These are phyloP conservation scores for Colletotrichum sp. DNA, from an alignment of 2,329 filamentous ascomycete genomes.

Conservation along the genomic window DNA sequence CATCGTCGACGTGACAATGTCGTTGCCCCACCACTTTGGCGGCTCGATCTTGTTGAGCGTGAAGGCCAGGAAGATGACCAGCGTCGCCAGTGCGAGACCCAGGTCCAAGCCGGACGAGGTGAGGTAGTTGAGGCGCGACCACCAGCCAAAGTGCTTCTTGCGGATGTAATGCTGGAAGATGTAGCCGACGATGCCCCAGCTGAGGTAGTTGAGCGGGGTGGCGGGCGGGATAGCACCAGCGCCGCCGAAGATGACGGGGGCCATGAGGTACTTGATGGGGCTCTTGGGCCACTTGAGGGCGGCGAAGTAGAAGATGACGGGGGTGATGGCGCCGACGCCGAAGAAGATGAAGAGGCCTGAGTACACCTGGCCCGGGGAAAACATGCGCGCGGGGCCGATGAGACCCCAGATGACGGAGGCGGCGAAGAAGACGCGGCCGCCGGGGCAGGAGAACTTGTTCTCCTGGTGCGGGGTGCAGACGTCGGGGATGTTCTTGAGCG, in stretches of 20 bases:
- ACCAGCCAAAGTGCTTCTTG: conserved; percentile 70
- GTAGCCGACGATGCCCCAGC: conserved; percentile 75
- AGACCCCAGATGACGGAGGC: conserved; percentile 73
- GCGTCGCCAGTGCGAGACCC: conserved; percentile 69
- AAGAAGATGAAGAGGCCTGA: conserved; percentile 66
- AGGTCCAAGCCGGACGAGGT: conserved; percentile 74
- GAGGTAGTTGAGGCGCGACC: conserved; percentile 76
- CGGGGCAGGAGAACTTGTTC: conserved; percentile 68
- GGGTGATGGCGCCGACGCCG: conserved; percentile 57
- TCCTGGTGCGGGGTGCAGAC: conserved; percentile 65
- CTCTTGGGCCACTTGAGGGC: conserved; percentile 57
- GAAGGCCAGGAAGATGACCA: conserved; percentile 75
- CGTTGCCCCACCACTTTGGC: conserved; percentile 75
- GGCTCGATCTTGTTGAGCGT: conserved; percentile 66
- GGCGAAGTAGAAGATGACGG: conserved; percentile 56
- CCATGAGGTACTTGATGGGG: conserved; percentile 58
- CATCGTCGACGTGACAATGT: conserved; percentile 63
- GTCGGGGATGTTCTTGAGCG: conserved; percentile 64
- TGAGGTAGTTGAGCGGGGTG: conserved; percentile 75
- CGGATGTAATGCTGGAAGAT: conserved; percentile 74
- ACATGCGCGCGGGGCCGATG: conserved; percentile 68
- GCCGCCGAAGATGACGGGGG: conserved; percentile 68
- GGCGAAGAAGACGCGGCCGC: conserved; percentile 68
- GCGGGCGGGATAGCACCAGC: conserved; percentile 66
- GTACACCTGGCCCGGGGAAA: conserved; percentile 68